Evolutionary conservation across 1,139 yeast species (phyloP).

Genomic region (Blastobotrys capitulatus): DNA sequence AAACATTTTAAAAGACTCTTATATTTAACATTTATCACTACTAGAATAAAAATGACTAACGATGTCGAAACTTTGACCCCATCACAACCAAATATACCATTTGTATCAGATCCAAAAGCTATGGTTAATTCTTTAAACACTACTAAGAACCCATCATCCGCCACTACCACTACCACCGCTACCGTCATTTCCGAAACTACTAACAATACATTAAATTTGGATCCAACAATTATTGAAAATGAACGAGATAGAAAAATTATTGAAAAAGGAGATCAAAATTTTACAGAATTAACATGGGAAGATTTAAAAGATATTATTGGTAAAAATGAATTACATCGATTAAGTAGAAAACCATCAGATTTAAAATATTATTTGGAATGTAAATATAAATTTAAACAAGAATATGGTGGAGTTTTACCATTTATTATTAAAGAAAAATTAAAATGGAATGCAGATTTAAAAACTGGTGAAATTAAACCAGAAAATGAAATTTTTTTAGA

Average conservation of each 20-base stretch:
- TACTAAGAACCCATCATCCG: neutral
- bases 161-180: neutral
- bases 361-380: slow-evolving; percentile 30
- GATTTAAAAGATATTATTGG: slow-evolving; percentile 26
- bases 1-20: no score
- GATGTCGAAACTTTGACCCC: neutral
- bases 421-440: slow-evolving; percentile 30
- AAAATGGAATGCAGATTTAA: slow-evolving; percentile 23
- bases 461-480: slow-evolving; percentile 16
- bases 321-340: slow-evolving; percentile 25
- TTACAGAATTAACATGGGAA: slow-evolving; percentile 26
- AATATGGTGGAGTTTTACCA: slow-evolving; percentile 32
- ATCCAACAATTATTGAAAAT: slow-evolving; percentile 2
- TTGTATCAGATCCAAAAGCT: neutral
- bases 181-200: neutral
- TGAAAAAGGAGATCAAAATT: slow-evolving; percentile 22
- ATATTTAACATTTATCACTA: no score
- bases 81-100: neutral
- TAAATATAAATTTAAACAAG: slow-evolving; percentile 24
- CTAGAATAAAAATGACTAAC: slow-evolving; percentile 4
- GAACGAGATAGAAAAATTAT: slow-evolving; percentile 22
- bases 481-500: slow-evolving; percentile 22
- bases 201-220: neutral
- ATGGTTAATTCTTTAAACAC: neutral
- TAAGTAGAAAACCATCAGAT: slow-evolving; percentile 34